These are phyloP conservation scores for Aegilops longissima DNA, from an alignment of 176 grass and related monocot species.

Conservation along the genomic window DNA sequence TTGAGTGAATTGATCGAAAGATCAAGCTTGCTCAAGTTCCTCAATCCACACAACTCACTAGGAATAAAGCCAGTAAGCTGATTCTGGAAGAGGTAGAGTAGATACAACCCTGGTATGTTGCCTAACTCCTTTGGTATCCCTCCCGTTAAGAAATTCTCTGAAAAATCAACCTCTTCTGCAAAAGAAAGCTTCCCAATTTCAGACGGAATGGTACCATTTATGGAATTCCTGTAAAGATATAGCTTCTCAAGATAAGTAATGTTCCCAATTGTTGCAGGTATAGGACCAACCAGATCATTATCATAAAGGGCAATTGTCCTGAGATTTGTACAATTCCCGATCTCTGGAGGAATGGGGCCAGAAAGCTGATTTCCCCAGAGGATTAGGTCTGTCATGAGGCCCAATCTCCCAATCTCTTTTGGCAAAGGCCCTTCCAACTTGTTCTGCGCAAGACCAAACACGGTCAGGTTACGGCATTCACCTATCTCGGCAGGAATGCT, in stretches of 20 bases:
- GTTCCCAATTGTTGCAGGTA: constrained; percentile 76
- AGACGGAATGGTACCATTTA: constrained; percentile 82
- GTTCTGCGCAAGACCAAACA: constrained; percentile 97
- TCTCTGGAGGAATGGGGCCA: constrained; percentile 67
- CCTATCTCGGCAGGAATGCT: constrained; percentile 78
- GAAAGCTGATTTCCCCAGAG: constrained; percentile 86
- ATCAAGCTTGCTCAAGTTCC: constrained; percentile 91
- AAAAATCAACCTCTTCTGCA: constrained; percentile 85
- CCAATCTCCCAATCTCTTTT: constrained; percentile 67
- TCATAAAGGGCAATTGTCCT: constrained; percentile 71
- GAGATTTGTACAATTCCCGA: constrained; percentile 81
- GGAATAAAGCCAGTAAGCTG: constrained; percentile 80
- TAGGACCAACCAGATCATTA: constrained; percentile 73
- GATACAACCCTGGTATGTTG: constrained; percentile 59
- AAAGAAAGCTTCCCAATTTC: constrained; percentile 70
- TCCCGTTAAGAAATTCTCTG: constrained; percentile 86
- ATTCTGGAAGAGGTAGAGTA: constrained; percentile 94
- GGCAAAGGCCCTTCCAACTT: constrained; percentile 65
- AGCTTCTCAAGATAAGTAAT: constrained; percentile 59
- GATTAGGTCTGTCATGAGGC: constrained; percentile 69
- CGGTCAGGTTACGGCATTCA: constrained; percentile 55
- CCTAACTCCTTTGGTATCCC: constrained; percentile 77
- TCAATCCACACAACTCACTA: constrained; percentile 60
- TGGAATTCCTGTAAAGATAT: constrained; percentile 83
- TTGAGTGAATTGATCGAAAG: constrained; percentile 90